Conservation (phyloP, 805 yeast species). For the Ogataea salicorniae region DNA sequence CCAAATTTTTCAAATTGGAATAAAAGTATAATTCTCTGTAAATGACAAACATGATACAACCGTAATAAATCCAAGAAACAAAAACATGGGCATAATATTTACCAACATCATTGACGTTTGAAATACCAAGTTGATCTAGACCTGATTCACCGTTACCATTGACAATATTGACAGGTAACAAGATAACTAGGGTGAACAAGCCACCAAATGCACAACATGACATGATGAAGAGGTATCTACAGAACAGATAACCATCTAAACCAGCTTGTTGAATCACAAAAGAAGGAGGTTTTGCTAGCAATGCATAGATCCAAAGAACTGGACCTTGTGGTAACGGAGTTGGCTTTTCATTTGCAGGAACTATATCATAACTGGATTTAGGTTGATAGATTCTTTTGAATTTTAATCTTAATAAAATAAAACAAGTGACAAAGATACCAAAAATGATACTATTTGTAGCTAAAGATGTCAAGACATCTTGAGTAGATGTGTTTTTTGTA, state of each 20-base stretch:
- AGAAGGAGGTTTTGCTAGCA: constrained; percentile 62
- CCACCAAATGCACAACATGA: constrained; percentile 51
- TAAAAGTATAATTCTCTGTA: constrained; percentile 81
- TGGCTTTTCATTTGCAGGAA: constrained; percentile 57
- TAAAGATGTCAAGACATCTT: constrained; percentile 68
- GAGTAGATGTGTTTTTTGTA: constrained; percentile 51
- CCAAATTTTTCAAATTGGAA: constrained; percentile 71
- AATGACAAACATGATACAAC: constrained; percentile 61
- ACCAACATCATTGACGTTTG: constrained; percentile 56
- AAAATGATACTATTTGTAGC: constrained; percentile 64
- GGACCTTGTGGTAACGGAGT: constrained; percentile 68
- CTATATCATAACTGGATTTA: constrained; percentile 60
- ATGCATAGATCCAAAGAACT: constrained; percentile 61
- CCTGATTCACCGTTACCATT: constrained; percentile 60
- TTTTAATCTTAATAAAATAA: constrained; percentile 60
- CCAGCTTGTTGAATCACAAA: constrained; percentile 85
- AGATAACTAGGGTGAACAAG: constrained; percentile 53
- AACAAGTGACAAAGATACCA: constrained; percentile 53
- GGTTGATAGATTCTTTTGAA: constrained; percentile 80
- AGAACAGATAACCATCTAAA: constrained; percentile 87
- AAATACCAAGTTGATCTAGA: constrained; percentile 68
- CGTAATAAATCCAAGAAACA: constrained; percentile 74
- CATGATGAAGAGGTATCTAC: constrained; percentile 66
- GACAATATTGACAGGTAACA: constrained; percentile 81
- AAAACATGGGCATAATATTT: constrained; percentile 86